Base-by-base conservation (phyloP, 2,329 filamentous ascomycete genomes). In the Neospermospora avenae region DNA sequence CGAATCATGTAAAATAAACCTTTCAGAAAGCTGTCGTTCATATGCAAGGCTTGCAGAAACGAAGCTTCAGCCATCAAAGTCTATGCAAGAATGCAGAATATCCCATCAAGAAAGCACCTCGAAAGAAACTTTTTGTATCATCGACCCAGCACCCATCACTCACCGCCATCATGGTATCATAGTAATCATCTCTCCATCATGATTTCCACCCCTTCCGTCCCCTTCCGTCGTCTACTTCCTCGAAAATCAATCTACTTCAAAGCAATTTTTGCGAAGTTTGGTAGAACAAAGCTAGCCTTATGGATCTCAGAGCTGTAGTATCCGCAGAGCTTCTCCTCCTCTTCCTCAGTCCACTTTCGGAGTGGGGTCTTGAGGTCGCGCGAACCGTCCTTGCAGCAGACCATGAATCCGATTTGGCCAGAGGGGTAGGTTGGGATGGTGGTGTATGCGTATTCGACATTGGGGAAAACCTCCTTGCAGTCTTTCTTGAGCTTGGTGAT, bases 391-490 rank as follows among this genome's bases (percentile, higher is more conserved):
- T 99, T 98, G 88, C 84, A 90, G 87, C 95, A 98, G 74, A 99
- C 91, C 93, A 99, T 97, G 88, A 99, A 99, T 75, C 95, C 95
- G 73, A 99, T 99, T 82, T 99, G 95, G 75, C 95, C 95, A 59
- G 91, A 96, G 68, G 95, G 95, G 83, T 99, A 99, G 74, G 95
- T 99, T 62, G 95, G 95, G 77, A 99, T 99, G 72, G 93, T 98
- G 73, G 93, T 98, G 85, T 97, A 99, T 71, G 90, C 95, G 81
- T 98, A 99, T 81, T 99, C 95, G 76, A 90, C 95, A 65, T 91
- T 90, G 67, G 95, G 93, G 88, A 99, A 99, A 77, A 99, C 90
- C 77, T 95, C 89, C 77, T 89, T 89, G 89, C 93, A 97, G 74
- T 92, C 85, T 84, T 96, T 93, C 86, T 96, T 96, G 73, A 99